phyloP scores from a whole-genome alignment of 192 early-diverging fungal species.

The Phycomyces blakesleeanus region DNA sequence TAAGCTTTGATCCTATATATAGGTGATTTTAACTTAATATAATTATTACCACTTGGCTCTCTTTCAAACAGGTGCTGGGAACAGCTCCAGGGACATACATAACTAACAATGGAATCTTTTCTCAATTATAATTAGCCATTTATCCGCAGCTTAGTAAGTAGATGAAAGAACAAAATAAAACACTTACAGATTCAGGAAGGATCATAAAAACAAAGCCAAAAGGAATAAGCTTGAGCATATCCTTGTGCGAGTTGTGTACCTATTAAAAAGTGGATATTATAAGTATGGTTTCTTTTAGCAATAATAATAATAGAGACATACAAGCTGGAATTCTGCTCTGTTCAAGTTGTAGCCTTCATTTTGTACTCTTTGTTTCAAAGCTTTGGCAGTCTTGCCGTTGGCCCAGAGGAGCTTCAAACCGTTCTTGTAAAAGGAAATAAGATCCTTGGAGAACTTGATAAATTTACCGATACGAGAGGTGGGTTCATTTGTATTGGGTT shows the following conservation, averaged over 20 bases:
- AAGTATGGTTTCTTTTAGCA: neutral
- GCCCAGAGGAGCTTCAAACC: slow-evolving; percentile 48
- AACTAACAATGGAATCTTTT: slow-evolving; percentile 46
- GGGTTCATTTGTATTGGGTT: neutral
- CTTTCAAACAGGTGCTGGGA: slow-evolving; percentile 50
- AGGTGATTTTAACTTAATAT: no score
- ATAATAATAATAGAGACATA: slow-evolving; percentile 4
- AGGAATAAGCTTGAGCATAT: slow-evolving; percentile 47
- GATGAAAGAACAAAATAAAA: neutral
- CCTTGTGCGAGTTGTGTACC: slow-evolving; percentile 43
- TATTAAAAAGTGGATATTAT: slow-evolving; percentile 7
- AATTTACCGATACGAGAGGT: slow-evolving; percentile 23
- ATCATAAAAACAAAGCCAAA: slow-evolving; percentile 44
- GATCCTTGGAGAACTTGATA: slow-evolving; percentile 39
- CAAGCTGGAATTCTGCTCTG: slow-evolving; percentile 46
- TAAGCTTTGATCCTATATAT: no score
- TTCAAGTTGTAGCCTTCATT: slow-evolving; percentile 37
- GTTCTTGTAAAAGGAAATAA: slow-evolving; percentile 51
- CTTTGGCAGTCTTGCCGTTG: slow-evolving; percentile 44
- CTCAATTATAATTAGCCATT: neutral
- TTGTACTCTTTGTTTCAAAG: slow-evolving; percentile 29
- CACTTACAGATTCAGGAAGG: slow-evolving; percentile 41
- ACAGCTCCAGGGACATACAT: slow-evolving; percentile 48
- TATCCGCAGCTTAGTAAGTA: neutral
- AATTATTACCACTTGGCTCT: slow-evolving; percentile 46